Evolutionary conservation across 2,329 filamentous ascomycete genomes (phyloP).

Genomic region (Cordyceps fumosorosea): DNA sequence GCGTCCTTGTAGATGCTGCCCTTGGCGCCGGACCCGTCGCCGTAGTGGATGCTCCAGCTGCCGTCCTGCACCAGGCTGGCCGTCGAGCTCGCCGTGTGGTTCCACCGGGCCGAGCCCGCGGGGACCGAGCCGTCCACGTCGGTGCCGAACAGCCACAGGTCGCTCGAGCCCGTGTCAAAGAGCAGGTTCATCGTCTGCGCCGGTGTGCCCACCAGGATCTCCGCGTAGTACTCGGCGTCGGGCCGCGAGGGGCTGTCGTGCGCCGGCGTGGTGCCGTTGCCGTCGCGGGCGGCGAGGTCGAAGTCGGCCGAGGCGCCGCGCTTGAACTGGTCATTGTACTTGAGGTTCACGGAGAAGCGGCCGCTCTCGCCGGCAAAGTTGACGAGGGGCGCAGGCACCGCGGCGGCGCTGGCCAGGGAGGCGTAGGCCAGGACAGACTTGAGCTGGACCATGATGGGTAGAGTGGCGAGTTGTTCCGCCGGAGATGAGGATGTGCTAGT

Average conservation of each 20-base stretch:
- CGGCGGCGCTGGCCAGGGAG: neutral
- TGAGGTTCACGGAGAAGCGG: slow-evolving; percentile 4
- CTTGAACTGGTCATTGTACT: slow-evolving; percentile 10
- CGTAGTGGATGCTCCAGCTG: slow-evolving; percentile 37
- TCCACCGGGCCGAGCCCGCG: slow-evolving; percentile 32
- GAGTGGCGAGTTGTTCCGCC: neutral
- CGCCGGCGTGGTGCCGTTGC: neutral
- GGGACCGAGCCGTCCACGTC: slow-evolving; percentile 19
- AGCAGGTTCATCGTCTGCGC: slow-evolving; percentile 31
- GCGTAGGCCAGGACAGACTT: neutral
- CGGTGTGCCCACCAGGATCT: slow-evolving; percentile 23
- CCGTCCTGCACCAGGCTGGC: slow-evolving; percentile 29
- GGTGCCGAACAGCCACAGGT: slow-evolving; percentile 32
- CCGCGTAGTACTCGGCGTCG: slow-evolving; percentile 11
- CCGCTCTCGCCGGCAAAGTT: neutral
- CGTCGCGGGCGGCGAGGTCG: neutral
- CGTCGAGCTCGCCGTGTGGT: slow-evolving; percentile 32
- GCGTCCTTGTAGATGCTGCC: slow-evolving; percentile 38
- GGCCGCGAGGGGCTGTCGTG: slow-evolving; percentile 1
- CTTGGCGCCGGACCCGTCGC: slow-evolving; percentile 35
- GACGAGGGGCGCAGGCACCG: neutral
- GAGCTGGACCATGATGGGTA: neutral
- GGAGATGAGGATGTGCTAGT: neutral
- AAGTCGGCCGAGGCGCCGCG: neutral
- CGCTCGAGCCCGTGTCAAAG: slow-evolving; percentile 38